These are phyloP conservation scores for Candida yuanshanica DNA, from an alignment of 805 yeast species.

Conservation along the genomic window DNA sequence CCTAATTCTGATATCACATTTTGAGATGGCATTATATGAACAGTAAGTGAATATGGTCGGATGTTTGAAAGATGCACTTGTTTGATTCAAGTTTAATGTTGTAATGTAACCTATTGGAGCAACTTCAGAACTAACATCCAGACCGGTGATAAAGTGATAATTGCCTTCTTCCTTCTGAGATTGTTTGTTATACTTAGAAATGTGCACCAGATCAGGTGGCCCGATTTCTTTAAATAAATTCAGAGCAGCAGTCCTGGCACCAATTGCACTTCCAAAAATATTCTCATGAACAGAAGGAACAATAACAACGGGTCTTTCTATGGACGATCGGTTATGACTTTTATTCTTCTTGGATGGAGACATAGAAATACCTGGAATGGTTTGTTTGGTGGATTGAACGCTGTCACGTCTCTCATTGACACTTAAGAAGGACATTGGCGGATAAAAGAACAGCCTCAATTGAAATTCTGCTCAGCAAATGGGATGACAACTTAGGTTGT, in stretches of 20 bases:
- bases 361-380: slow-evolving; percentile 9
- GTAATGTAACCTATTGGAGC: slow-evolving; percentile 45
- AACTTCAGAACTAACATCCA: slow-evolving; percentile 38
- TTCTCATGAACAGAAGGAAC: slow-evolving; percentile 36
- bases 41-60: slow-evolving; percentile 45
- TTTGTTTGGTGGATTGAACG: slow-evolving; percentile 1
- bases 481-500: no score
- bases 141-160: slow-evolving; percentile 43
- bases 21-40: slow-evolving; percentile 62
- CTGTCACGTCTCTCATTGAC: slow-evolving; percentile 1
- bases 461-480: no score
- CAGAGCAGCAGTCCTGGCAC: slow-evolving; percentile 39
- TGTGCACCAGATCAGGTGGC: slow-evolving; percentile 65
- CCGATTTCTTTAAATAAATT: slow-evolving; percentile 49
- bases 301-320: slow-evolving; percentile 15
- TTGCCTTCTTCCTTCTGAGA: slow-evolving; percentile 41
- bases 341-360: slow-evolving; percentile 15
- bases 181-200: slow-evolving; percentile 28
- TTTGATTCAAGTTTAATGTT: slow-evolving; percentile 26
- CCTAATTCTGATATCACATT: slow-evolving; percentile 67
- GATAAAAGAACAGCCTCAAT: no score
- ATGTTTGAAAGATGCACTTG: slow-evolving; percentile 17
- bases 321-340: slow-evolving; percentile 4
- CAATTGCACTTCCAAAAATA: slow-evolving; percentile 47
- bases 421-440: not conserved